A percentile compares a stretch with the other conserved stretches of the same genome.
Evolutionary conservation across 371 early-diverging fungal species (phyloP).

Genomic region (Apophysomyces ossiformis): DNA sequence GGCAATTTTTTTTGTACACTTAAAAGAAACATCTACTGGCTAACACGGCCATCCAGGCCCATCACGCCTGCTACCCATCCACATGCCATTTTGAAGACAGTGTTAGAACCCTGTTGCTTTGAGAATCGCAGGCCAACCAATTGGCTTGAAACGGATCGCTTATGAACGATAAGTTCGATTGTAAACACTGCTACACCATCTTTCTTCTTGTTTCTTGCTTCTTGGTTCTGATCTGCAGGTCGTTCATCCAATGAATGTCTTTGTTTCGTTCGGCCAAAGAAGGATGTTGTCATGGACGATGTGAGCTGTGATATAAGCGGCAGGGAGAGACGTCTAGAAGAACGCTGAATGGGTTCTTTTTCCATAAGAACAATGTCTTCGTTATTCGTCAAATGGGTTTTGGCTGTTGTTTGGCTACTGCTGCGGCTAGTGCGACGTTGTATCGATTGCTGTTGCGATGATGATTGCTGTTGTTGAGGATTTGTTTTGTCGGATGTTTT

Average conservation of each 20-base stretch:
- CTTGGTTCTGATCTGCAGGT: constrained; percentile 3
- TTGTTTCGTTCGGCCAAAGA: constrained; percentile 39
- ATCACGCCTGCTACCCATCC: constrained; percentile 51
- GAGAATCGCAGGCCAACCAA: constrained; percentile 41
- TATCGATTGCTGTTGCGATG: not conserved
- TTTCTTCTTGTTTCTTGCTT: constrained; percentile 28
- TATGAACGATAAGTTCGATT: constrained; percentile 26
- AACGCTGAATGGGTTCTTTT: not conserved
- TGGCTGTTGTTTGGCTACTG: constrained; percentile 20
- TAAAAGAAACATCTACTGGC: not conserved
- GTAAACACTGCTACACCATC: constrained; percentile 43
- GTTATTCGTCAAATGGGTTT: not conserved
- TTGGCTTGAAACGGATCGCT: constrained; percentile 2
- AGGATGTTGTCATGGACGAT: constrained; percentile 49
- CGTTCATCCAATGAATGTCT: constrained; percentile 37
- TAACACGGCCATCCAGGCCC: constrained; percentile 18
- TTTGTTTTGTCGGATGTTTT: not conserved
- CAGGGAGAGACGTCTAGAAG: constrained; percentile 32
- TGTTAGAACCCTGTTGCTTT: constrained; percentile 40
- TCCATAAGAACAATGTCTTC: not conserved
- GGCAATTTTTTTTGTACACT: not conserved
- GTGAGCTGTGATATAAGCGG: constrained; percentile 45
- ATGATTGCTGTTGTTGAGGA: not conserved
- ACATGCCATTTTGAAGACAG: constrained; percentile 51
- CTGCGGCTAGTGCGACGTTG: constrained; percentile 21